These are phyloP conservation scores for Hymenoscyphus repandus DNA, from an alignment of 2,329 filamentous ascomycete genomes.

Conservation along the genomic window DNA sequence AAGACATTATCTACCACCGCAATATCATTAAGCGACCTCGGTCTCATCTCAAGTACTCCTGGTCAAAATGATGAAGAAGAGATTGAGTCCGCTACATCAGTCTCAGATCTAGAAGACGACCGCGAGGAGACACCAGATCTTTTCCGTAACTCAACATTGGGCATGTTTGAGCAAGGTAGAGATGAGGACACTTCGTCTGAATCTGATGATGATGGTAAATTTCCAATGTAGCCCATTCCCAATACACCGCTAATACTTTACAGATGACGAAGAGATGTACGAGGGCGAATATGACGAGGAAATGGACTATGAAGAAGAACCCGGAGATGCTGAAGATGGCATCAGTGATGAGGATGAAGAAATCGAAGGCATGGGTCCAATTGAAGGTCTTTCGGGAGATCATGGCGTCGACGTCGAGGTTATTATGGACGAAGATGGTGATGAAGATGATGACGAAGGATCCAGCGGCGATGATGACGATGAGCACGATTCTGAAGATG, in stretches of 20 bases:
- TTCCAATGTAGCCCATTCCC: not conserved
- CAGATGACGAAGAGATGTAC: slow-evolving; percentile 87
- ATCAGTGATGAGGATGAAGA: slow-evolving; percentile 86
- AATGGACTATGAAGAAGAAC: slow-evolving; percentile 87
- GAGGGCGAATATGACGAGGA: slow-evolving; percentile 84
- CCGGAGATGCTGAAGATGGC: slow-evolving; percentile 74
- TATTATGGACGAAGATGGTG: slow-evolving; percentile 73
- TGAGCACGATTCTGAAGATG: slow-evolving; percentile 50
- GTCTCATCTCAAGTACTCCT: slow-evolving; percentile 60
- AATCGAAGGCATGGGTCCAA: slow-evolving; percentile 75
- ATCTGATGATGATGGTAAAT: slow-evolving; percentile 56
- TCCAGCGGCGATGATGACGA: slow-evolving; percentile 55
- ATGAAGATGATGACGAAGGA: slow-evolving; percentile 53
- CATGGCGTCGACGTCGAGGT: slow-evolving; percentile 60
- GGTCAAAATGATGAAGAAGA: slow-evolving; percentile 78
- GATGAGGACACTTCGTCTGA: slow-evolving; percentile 75
- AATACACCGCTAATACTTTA: slow-evolving; percentile 27
- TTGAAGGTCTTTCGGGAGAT: slow-evolving; percentile 67
- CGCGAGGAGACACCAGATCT: slow-evolving; percentile 94
- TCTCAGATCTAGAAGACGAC: slow-evolving; percentile 81
- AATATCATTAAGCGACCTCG: slow-evolving; percentile 69
- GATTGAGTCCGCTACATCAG: slow-evolving; percentile 78
- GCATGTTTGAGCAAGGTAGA: slow-evolving; percentile 82
- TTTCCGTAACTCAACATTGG: slow-evolving; percentile 91
- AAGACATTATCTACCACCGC: slow-evolving; percentile 84